These are phyloP conservation scores for Berberis vulgaris DNA, from an alignment of 164 flowering plant genomes.

Conservation along the genomic window DNA sequence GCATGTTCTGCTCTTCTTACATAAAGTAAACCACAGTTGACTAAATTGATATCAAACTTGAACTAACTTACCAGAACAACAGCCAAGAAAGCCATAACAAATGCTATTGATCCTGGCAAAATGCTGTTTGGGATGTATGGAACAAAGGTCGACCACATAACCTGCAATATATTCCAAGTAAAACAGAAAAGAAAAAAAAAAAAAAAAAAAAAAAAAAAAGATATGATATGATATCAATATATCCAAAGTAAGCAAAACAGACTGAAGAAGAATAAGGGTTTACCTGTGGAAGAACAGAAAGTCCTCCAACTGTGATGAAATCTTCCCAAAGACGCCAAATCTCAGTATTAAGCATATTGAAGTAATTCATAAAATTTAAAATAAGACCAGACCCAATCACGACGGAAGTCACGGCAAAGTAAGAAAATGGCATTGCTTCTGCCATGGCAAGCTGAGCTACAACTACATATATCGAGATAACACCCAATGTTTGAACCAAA, in stretches of 20 bases:
- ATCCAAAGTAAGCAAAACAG: neutral
- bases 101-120: conserved; percentile 50
- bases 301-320: conserved; percentile 77
- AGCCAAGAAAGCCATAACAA: conserved; percentile 32
- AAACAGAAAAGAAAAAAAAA: neutral
- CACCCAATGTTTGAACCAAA: conserved; percentile 84
- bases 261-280: neutral
- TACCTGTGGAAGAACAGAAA: conserved; percentile 92
- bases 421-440: conserved; percentile 73
- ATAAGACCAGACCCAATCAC: conserved; percentile 64
- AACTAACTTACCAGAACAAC: conserved; percentile 45
- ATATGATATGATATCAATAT: neutral
- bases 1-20: no score
- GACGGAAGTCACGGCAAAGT: conserved; percentile 43
- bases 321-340: conserved; percentile 89
- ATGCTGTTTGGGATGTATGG: conserved; percentile 59
- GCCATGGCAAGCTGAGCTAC: conserved; percentile 73
- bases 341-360: conserved; percentile 32
- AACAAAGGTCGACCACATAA: conserved; percentile 87
- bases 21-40: neutral
- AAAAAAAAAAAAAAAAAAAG: neutral
- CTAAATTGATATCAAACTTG: neutral
- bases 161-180: conserved; percentile 25
- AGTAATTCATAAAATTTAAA: conserved; percentile 68
- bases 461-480: conserved; percentile 54